Evolutionary conservation across 116 monocot genomes (phyloP), one percentile per base, ranked within the genome.

Genomic region (Papilionanthe hybrid): DNA sequence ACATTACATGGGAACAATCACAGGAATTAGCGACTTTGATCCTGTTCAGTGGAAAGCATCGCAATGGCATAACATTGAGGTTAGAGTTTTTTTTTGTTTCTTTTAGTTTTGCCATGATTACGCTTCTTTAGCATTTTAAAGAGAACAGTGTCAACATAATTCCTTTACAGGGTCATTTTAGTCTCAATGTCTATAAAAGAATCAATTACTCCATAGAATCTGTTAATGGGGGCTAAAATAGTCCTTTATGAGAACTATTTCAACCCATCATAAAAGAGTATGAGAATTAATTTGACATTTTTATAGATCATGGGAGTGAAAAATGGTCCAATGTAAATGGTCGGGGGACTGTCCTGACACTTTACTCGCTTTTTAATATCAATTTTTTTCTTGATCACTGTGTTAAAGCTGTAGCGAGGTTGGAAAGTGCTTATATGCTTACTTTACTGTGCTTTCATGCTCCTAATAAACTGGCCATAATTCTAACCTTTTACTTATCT

Each of bases 1-100:
- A 8, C 83, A 93, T 74, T 96, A 93, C 76, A 96, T 96, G 96
- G 96, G 96, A 12, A 96, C 96, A n/a, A 88, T 96, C 43, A 96
- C 93, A 30, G 92, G 93, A 22, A 92, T 96, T 73, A 90, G 82
- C 55, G 93, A 96, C 79, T 81, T 96, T 42, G 96, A 96, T 85
- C 87, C 93, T 49, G 76, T 84, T 32, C 76, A 90, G 49, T 96
- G 96, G 96, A 93, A 93, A 78, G 93, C 81, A 72, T 96, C 96
- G 43, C 93, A 93, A 42, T 96, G 96, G 96, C 87, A 87, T 5
- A 96, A 93, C 84, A 91, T 96, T 71, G 91, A 93, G 92, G 96
- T 96, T 2, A 72, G 50, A 23, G 43, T 48, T 71, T 65, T 27
- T 65, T 58, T 37, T n/a, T n/a, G n/a, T n/a, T n/a, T n/a, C n/a